phyloP scores from a whole-genome alignment of 2,329 filamentous ascomycete genomes.

The Sphaerulina populicola region DNA sequence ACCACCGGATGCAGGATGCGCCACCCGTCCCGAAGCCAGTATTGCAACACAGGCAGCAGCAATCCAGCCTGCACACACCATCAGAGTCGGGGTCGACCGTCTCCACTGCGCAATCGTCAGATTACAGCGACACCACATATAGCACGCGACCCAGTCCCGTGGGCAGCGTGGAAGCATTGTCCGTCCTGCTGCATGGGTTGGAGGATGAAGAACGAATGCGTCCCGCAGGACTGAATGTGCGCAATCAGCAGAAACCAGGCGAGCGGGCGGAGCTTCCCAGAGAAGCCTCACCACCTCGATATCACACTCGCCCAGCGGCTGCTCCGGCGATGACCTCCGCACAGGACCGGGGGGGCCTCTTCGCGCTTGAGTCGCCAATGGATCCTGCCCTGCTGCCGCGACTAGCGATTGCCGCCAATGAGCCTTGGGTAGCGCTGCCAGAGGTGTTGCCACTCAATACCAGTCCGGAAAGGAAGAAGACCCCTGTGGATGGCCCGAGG shows the following conservation, averaged over 20 bases:
- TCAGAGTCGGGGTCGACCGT: conserved; percentile 27
- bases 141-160: conserved; percentile 29
- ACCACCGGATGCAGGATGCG: conserved; percentile 26
- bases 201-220: conserved; percentile 25
- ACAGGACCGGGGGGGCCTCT: not conserved
- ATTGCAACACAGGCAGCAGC: conserved; percentile 20
- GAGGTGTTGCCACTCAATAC: not conserved
- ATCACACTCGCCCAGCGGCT: not conserved
- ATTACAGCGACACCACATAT: conserved; percentile 21
- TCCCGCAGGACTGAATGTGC: conserved; percentile 21
- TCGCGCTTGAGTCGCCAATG: conserved; percentile 29
- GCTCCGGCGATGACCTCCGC: not conserved
- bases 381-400: conserved; percentile 24
- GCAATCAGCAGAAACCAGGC: conserved; percentile 22
- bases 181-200: conserved; percentile 15
- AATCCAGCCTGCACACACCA: conserved; percentile 23
- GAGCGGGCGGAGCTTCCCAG: conserved; percentile 23
- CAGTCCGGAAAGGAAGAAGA: conserved; percentile 1
- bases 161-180: conserved; percentile 29
- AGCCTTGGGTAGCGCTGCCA: conserved; percentile 14
- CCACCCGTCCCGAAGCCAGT: conserved; percentile 30
- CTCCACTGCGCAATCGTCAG: conserved; percentile 19
- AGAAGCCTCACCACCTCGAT: conserved; percentile 20
- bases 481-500: not conserved
- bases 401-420: conserved; percentile 6